A percentile compares a stretch with the other conserved stretches of the same genome.
These are phyloP conservation scores for Debaryomyces psychrophilus DNA, from an alignment of 1,139 yeast species.

Conservation along the genomic window DNA sequence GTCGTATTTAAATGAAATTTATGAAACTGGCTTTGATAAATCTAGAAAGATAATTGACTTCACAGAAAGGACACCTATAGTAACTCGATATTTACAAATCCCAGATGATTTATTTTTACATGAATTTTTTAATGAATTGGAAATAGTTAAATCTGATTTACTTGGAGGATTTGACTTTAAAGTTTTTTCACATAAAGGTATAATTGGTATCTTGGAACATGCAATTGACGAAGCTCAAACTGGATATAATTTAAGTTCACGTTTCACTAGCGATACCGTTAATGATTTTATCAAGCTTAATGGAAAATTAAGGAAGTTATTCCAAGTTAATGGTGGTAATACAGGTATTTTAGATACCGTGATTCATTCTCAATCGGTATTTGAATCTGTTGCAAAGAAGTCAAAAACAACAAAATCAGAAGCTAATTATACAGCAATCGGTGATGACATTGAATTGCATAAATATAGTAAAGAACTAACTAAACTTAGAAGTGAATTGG, in stretches of 20 bases:
- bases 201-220: constrained; percentile 9
- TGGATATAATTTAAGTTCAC: constrained; percentile 10
- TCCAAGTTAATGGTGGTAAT: constrained; percentile 8
- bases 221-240: neutral
- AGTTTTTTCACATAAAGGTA: constrained; percentile 4
- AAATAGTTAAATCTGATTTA: constrained; percentile 7
- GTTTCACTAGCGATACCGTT: constrained; percentile 22
- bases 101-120: constrained; percentile 22
- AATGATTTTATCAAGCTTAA: constrained; percentile 25
- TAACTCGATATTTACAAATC: constrained; percentile 21
- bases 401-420: neutral
- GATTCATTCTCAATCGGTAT: constrained; percentile 12
- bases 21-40: neutral
- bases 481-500: constrained; percentile 22
- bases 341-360: constrained; percentile 16
- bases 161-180: constrained; percentile 11
- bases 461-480: constrained; percentile 27
- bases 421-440: constrained; percentile 23
- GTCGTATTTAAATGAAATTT: constrained; percentile 1
- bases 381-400: constrained; percentile 15
- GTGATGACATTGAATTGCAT: constrained; percentile 26
- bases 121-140: constrained; percentile 8
- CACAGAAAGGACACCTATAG: neutral
- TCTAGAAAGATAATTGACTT: neutral
- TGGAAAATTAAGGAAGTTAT: constrained; percentile 11